phyloP scores from a whole-genome alignment of 176 grass and related monocot genomes.

The Oryza glaberrima region DNA sequence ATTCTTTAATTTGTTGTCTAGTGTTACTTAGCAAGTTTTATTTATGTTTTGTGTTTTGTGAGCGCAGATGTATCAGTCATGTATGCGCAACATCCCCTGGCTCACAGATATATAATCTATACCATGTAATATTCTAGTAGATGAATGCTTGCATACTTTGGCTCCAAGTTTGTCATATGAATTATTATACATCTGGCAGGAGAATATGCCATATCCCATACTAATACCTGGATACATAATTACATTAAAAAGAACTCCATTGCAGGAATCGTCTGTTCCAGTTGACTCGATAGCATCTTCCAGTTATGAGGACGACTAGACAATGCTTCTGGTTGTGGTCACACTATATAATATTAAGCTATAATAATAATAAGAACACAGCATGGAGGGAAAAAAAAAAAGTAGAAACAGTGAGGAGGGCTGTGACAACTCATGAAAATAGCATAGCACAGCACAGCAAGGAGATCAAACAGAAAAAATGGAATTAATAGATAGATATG shows the following conservation, averaged over 20 bases:
- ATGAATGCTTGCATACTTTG: background rate
- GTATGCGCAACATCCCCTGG: conserved; percentile 5
- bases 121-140: background rate
- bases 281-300: background rate
- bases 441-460: background rate
- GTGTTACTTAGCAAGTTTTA: conserved; percentile 9
- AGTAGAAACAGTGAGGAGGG: background rate
- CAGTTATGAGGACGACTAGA: background rate
- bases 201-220: background rate
- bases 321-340: conserved; percentile 4
- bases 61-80: background rate
- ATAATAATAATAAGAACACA: background rate
- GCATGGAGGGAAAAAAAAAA: background rate
- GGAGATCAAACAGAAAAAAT: background rate
- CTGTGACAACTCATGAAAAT: conserved; percentile 8
- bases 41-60: background rate
- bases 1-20: conserved; percentile 56
- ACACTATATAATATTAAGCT: background rate
- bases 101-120: background rate
- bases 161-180: background rate
- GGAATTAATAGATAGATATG: conserved; percentile 35
- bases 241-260: background rate
- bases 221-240: background rate
- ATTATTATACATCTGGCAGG: background rate
- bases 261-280: background rate